These are phyloP conservation scores for Reticulascus tulasneorum DNA, from an alignment of 2,329 filamentous ascomycete genomes.

Conservation along the genomic window DNA sequence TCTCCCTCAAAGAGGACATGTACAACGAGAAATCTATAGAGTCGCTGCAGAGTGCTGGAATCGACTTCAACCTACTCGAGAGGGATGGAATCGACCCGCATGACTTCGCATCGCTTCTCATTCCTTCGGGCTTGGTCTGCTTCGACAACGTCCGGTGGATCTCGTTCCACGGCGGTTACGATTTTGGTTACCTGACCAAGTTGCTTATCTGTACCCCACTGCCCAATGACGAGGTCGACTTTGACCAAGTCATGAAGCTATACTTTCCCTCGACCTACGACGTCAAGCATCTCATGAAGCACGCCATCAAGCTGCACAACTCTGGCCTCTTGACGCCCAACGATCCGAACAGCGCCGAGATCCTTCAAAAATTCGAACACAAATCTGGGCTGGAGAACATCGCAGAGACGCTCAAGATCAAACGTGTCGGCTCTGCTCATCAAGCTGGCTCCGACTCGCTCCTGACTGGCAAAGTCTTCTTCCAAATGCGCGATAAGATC, in stretches of 20 bases:
- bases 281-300: slow-evolving; percentile 95
- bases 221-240: slow-evolving; percentile 85
- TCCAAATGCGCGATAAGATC: slow-evolving; percentile 83
- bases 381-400: slow-evolving; percentile 93
- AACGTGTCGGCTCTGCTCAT: slow-evolving; percentile 81
- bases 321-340: slow-evolving; percentile 59
- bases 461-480: slow-evolving; percentile 91
- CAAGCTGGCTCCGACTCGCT: slow-evolving; percentile 92
- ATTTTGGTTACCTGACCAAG: slow-evolving; percentile 97
- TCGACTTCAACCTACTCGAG: slow-evolving; percentile 81
- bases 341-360: slow-evolving; percentile 63
- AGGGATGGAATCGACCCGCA: slow-evolving; percentile 86
- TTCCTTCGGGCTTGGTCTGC: slow-evolving; percentile 86
- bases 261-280: slow-evolving; percentile 95
- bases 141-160: slow-evolving; percentile 91
- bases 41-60: slow-evolving; percentile 84
- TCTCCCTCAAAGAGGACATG: slow-evolving; percentile 93
- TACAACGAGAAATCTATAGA: slow-evolving; percentile 94
- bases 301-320: slow-evolving; percentile 68
- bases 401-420: slow-evolving; percentile 86
- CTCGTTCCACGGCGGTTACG: slow-evolving; percentile 95
- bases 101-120: slow-evolving; percentile 84
- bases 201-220: slow-evolving; percentile 79
- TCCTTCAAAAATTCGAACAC: slow-evolving; percentile 79
- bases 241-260: slow-evolving; percentile 81